Base-by-base conservation (phyloP, 2,329 filamentous ascomycete genomes). In the Cladosporium sp. region DNA sequence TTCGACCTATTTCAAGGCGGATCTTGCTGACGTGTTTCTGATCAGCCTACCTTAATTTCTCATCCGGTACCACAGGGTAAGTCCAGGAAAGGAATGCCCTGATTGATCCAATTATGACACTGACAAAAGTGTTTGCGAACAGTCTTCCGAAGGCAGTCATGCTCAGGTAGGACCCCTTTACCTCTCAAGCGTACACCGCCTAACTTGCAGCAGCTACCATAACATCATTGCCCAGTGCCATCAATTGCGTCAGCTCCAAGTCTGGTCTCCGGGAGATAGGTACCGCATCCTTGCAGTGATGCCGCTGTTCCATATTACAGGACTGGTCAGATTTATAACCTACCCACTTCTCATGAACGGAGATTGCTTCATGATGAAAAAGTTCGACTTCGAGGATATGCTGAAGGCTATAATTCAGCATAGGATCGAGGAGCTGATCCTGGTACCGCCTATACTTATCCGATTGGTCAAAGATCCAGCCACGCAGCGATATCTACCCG, bases 221-320 rank as follows among this genome's bases (percentile, higher is more conserved):
- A 85, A 84, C 68, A 79, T 85, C 31, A 85, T 85, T 26, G 83
- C 82, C 1, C 88, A 90, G 74, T 86, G 84, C 69, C 80, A 89
- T 33, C 88, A 89, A 70, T 77, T 88, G 11, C 75, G 82, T 33
- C 80, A 83, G 65, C 65, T 75, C 7, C 74, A 76, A 64, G 78
- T 87, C 59, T 44, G 37, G 37, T 83, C 83, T 0, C 80, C 83
- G 0, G 67, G 73, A 2, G 80, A 82, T 18, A 76, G 82, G 40
- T 81, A 80, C 18, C 80, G 79, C 37, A 78, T 84, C 28, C 76
- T 88, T 0, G 85, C 83, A 3, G 84, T 86, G 3, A 78, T 88
- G 40, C 86, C 86, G 0, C 78, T 87, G 44, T 88, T 87, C 73
- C 85, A 88, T 74, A 88, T 87, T 70, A 87, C 85, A 0, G 87